A percentile compares a stretch with the other conserved stretches of the same genome.
phyloP scores from a whole-genome alignment of 2,329 filamentous ascomycete genomes.

The Pseudophaeomoniella oleicola region DNA sequence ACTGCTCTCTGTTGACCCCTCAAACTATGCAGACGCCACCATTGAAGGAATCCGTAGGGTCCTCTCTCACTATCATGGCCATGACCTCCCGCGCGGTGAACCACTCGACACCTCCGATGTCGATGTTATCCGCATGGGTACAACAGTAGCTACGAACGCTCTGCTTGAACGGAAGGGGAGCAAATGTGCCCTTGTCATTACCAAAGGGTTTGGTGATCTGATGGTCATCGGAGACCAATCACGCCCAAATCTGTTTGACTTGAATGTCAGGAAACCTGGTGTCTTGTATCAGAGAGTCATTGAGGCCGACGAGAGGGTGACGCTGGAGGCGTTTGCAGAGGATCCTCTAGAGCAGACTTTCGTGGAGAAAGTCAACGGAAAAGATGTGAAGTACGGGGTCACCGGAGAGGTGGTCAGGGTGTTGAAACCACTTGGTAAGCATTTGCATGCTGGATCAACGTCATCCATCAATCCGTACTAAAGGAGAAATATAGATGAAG shows the following conservation, averaged over 20 bases:
- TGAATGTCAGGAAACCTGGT: conserved; percentile 73
- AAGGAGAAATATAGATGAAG: conserved; percentile 40
- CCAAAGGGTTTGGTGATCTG: conserved; percentile 75
- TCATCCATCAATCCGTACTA: no score
- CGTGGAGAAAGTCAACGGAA: conserved; percentile 30
- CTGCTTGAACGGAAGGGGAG: conserved; percentile 81
- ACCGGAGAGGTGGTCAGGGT: conserved; percentile 53
- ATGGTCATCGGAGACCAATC: conserved; percentile 83
- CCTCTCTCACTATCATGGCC: conserved; percentile 5
- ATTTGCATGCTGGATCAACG: no score
- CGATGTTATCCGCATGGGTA: conserved; percentile 66
- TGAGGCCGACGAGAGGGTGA: conserved; percentile 78
- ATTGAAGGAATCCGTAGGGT: conserved; percentile 10
- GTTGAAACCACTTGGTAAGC: no score
- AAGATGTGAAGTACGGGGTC: conserved; percentile 52
- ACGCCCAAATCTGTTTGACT: conserved; percentile 76
- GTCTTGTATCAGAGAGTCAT: conserved; percentile 72
- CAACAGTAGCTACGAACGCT: conserved; percentile 80
- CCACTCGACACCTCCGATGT: conserved; percentile 8
- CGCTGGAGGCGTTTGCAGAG: conserved; percentile 75
- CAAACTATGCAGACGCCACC: conserved; percentile 23
- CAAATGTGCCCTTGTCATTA: conserved; percentile 73
- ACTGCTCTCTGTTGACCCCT: conserved; percentile 23
- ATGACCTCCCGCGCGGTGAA: conserved; percentile 6
- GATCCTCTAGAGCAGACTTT: conserved; percentile 56